A percentile compares a stretch with the other conserved stretches of the same genome.
These are phyloP conservation scores for Colletotrichum godetiae DNA, from an alignment of 2,329 filamentous ascomycete species.

Conservation along the genomic window DNA sequence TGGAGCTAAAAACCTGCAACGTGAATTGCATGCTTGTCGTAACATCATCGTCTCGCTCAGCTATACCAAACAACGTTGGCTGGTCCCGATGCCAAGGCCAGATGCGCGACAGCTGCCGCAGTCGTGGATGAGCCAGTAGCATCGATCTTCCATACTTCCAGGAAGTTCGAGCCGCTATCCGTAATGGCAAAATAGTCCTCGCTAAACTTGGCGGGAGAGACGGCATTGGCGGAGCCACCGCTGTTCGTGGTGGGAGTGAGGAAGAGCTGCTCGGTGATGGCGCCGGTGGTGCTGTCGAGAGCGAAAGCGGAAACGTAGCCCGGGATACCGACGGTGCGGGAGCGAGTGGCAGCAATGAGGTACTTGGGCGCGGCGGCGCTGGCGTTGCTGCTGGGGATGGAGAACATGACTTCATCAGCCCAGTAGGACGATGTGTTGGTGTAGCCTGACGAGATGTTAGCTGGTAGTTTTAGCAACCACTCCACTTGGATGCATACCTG, in stretches of 20 bases:
- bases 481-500: neutral
- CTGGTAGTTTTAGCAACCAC: no score
- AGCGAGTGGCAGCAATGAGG: conserved; percentile 20
- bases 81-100: conserved; percentile 6
- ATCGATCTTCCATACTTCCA: conserved; percentile 48
- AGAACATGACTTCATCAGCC: conserved; percentile 24
- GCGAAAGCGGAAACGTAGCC: conserved; percentile 49
- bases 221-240: conserved; percentile 49
- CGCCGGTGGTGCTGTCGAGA: conserved; percentile 40
- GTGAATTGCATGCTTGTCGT: neutral
- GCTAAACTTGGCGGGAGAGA: conserved; percentile 45
- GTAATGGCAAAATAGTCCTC: conserved; percentile 47
- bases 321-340: conserved; percentile 33
- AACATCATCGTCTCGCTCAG: neutral
- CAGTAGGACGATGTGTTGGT: conserved; percentile 27
- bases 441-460: neutral
- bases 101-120: conserved; percentile 12
- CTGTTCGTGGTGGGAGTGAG: conserved; percentile 44
- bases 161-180: conserved; percentile 47
- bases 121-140: conserved; percentile 27
- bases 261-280: conserved; percentile 45
- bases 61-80: conserved; percentile 30
- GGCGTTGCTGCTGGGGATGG: conserved; percentile 9
- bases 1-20: neutral
- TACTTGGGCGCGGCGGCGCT: conserved; percentile 16